Percentiles rank a stretch among this genome's conserved stretches.
phyloP scores from a whole-genome alignment of 805 yeast genomes.

The Wilhelminamyces savonicus region DNA sequence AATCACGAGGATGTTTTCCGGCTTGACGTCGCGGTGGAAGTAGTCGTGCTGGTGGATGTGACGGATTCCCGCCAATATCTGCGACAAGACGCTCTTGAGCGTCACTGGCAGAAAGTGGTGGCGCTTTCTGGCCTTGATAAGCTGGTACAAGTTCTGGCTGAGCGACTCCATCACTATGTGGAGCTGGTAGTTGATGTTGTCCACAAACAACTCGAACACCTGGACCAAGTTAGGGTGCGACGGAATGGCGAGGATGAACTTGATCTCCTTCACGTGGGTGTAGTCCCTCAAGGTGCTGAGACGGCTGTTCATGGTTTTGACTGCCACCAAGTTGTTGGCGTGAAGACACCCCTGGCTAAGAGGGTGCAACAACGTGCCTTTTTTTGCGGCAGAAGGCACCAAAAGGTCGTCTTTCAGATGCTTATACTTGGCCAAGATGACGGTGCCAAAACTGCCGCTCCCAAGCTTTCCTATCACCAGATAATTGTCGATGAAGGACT shows the following conservation, averaged over 20 bases:
- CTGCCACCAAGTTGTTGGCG: constrained; percentile 51
- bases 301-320: constrained; percentile 67
- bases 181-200: constrained; percentile 48
- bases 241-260: constrained; percentile 60
- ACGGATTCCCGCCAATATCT: constrained; percentile 66
- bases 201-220: constrained; percentile 74
- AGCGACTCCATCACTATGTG: constrained; percentile 87
- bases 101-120: constrained; percentile 51
- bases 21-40: constrained; percentile 89
- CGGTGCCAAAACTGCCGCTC: constrained; percentile 72
- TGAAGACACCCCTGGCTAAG: constrained; percentile 13
- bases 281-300: constrained; percentile 30
- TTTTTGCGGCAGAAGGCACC: constrained; percentile 8
- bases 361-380: constrained; percentile 50
- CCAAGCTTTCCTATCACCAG: constrained; percentile 53
- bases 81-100: constrained; percentile 61
- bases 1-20: constrained; percentile 80
- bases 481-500: constrained; percentile 25
- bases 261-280: constrained; percentile 52
- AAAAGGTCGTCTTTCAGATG: constrained; percentile 12
- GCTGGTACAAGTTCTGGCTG: constrained; percentile 75
- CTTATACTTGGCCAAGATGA: constrained; percentile 52
- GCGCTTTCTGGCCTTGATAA: constrained; percentile 57
- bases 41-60: constrained; percentile 71
- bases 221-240: constrained; percentile 69